Evolutionary conservation across 345 rosid species (phyloP), one percentile per base, ranked within the genome.

Genomic region (Murraya koenigii): DNA sequence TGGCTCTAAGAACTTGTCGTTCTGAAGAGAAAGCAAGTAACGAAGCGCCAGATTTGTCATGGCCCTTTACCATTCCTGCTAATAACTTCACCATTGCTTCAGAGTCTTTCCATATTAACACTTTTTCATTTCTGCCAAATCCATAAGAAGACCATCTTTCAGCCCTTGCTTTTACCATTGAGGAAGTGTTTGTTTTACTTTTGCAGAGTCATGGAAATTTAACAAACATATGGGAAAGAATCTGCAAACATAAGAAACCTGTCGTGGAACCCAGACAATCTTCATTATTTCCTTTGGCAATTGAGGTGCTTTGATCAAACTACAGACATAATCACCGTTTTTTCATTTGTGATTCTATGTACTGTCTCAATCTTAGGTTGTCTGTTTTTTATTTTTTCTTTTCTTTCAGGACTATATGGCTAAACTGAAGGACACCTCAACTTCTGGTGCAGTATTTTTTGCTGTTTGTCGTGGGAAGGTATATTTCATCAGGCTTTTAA

Each of bases 401-500:
- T 62, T 65, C 70, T 78, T 78, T 71, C 88, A 94, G 99, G 97
- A 94, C 77, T 96, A 90, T 80, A 85, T 89, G 92, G 84, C 90
- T 25, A 96, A 94, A 83, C 80, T 96, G 86, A 90, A 87, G 82
- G 98, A 92, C 82, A 79, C 86, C 74, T 88, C 92, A 75, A 83
- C 81, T 78, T 88, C 88, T 25, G 98, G 99, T 80, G 98, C 95
- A 33, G 80, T 96, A 69, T 94, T 96, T 88, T 96, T 96, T 80
- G 98, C 99, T 66, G 97, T 96, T 83, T 96, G 98, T 75, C 98
- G 99, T 41, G 99, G 99, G 79, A 96, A 96, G 98, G 99, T 96
- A 82, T 78, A 32, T 76, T 41, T 75, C 69, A 60, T 81, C 36
- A n/a, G 44, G 79, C 23, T 36, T 79, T 47, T 38, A 38, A 44